phyloP scores from a whole-genome alignment of 768 basidiomycete genomes.

The Lanmaoa pseudosensibilis region DNA sequence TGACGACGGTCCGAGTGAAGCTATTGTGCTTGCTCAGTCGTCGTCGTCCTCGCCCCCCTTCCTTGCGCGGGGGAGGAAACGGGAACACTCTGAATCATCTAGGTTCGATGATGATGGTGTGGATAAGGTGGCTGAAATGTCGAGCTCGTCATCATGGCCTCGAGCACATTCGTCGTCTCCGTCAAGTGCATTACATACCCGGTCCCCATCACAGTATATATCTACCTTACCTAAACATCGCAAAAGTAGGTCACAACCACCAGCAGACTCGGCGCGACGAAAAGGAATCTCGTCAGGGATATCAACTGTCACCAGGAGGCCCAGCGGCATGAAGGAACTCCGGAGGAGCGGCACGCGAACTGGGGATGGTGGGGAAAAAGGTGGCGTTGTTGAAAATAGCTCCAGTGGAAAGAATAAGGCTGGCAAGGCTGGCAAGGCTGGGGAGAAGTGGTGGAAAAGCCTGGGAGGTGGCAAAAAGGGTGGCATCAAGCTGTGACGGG shows the following conservation, averaged over 20 bases:
- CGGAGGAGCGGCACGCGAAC: conserved; percentile 2
- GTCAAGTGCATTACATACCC: neutral
- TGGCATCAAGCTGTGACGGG: conserved; percentile 3
- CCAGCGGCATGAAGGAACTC: conserved; percentile 9
- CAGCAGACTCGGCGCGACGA: conserved; percentile 16
- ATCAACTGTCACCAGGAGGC: conserved; percentile 47
- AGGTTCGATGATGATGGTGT: neutral
- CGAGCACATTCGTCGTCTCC: neutral
- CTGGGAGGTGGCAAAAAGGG: conserved; percentile 26
- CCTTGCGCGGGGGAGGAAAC: conserved; percentile 9
- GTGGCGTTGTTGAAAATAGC: neutral
- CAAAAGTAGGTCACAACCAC: neutral
- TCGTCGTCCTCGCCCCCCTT: neutral
- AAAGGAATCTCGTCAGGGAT: conserved; percentile 67
- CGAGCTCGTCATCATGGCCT: neutral
- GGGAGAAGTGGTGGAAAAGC: conserved; percentile 48
- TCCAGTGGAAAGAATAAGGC: neutral
- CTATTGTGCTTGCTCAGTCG: neutral
- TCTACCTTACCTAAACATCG: neutral
- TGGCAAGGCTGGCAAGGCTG: neutral
- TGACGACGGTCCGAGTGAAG: neutral
- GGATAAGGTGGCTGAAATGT: neutral
- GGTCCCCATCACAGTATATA: neutral
- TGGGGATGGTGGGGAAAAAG: conserved; percentile 13
- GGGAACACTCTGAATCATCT: conserved; percentile 9